A percentile compares a stretch with the other conserved stretches of the same genome.
Conservation (phyloP, 1,139 yeast genomes). For the Yamadazyma triangularis region DNA sequence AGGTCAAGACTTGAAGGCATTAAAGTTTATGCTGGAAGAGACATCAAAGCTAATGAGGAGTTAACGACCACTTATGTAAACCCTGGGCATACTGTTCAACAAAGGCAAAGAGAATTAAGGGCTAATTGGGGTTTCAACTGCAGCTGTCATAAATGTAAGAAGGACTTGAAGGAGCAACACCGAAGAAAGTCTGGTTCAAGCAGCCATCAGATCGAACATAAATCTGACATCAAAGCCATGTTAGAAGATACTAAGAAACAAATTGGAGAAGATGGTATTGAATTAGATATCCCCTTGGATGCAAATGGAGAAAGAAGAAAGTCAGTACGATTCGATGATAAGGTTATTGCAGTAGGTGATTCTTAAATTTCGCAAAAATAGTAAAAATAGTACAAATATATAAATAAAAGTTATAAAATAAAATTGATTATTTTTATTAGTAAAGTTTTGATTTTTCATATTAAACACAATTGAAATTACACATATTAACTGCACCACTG, state of each 20-base stretch:
- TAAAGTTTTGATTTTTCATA: too few relatives aligned
- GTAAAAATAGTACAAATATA: too few relatives aligned
- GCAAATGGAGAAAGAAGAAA: constrained; percentile 51
- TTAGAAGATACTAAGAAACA: constrained; percentile 31
- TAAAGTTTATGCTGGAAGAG: constrained; percentile 55
- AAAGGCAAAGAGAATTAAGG: constrained; percentile 63
- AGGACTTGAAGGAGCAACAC: constrained; percentile 43
- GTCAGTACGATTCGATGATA: constrained; percentile 70
- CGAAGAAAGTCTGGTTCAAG: constrained; percentile 30
- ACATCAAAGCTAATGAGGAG: constrained; percentile 63
- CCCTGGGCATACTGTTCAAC: constrained; percentile 57
- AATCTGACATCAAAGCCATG: constrained; percentile 45
- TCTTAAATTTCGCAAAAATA: constrained; percentile 14
- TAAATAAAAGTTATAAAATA: too few relatives aligned
- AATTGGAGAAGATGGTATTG: constrained; percentile 42
- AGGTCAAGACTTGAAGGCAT: constrained; percentile 49
- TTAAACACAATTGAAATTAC: too few relatives aligned
- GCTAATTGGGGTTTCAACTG: constrained; percentile 88
- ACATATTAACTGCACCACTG: too few relatives aligned
- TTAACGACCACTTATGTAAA: constrained; percentile 67
- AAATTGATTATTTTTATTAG: too few relatives aligned
- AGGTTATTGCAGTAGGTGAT: constrained; percentile 34
- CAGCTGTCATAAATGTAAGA: constrained; percentile 59
- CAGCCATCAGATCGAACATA: constrained; percentile 14
- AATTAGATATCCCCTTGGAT: constrained; percentile 40